Conservation (phyloP, 148 eudicot genomes). For the Arbutus unedo region DNA sequence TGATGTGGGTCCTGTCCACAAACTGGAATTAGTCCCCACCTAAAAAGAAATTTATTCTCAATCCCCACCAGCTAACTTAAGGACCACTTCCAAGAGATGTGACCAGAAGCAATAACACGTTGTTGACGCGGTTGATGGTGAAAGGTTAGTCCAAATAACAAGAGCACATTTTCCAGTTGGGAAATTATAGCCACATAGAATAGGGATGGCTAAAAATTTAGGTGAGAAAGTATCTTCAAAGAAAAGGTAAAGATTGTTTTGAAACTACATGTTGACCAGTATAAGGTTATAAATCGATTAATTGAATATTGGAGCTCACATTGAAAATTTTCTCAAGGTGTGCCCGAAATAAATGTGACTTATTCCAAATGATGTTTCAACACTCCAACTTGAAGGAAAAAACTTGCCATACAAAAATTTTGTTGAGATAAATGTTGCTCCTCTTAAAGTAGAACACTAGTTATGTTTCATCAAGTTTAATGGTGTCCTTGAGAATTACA, state of each 20-base stretch:
- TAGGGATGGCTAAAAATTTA: background rate
- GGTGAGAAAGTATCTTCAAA: background rate
- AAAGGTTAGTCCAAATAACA: background rate
- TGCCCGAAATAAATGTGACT: background rate
- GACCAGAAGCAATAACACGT: background rate
- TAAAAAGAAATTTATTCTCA: slow-evolving; percentile 9
- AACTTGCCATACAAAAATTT: background rate
- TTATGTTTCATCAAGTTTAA: too few relatives aligned
- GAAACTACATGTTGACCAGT: background rate
- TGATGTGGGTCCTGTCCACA: background rate
- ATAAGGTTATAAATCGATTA: background rate
- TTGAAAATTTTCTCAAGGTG: background rate
- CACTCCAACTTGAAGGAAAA: background rate
- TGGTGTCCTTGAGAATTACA: too few relatives aligned
- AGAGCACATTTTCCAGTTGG: background rate
- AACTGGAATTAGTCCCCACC: slow-evolving; percentile 1
- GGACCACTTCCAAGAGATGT: slow-evolving; percentile 18
- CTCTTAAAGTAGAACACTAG: too few relatives aligned
- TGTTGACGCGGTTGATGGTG: background rate
- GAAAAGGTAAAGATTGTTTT: background rate
- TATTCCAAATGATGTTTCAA: background rate
- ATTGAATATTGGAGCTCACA: background rate
- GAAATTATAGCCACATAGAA: background rate
- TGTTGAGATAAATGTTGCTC: too few relatives aligned
- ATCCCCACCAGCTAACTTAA: background rate